Percentiles rank a stretch among this genome's conserved stretches.
Conservation (phyloP, 1,139 yeast species). For the Kodamaea arcana region DNA sequence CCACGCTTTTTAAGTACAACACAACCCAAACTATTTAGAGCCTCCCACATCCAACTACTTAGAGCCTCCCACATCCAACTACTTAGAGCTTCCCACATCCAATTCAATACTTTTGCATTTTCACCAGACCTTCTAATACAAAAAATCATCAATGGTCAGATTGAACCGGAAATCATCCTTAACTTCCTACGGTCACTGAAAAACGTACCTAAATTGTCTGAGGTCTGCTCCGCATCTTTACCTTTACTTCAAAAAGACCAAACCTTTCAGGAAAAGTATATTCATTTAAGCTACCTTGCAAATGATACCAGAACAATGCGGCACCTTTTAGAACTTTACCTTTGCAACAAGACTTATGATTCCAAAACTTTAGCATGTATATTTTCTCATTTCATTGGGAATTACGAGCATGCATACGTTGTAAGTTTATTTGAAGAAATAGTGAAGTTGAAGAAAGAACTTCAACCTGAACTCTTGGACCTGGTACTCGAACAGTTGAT, state of each 20-base stretch:
- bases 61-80: too few species aligned
- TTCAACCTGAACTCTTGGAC: conserved; percentile 26
- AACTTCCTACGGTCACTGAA: not conserved
- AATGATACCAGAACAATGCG: conserved; percentile 10
- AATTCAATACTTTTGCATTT: too few species aligned
- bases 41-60: too few species aligned
- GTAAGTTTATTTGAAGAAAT: conserved; percentile 22
- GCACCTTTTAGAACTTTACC: conserved; percentile 16
- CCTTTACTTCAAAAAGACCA: conserved; percentile 2
- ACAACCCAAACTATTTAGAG: too few species aligned
- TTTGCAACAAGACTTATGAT: conserved; percentile 16
- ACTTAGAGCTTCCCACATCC: too few species aligned
- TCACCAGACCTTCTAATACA: too few species aligned
- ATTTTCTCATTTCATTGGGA: conserved; percentile 27
- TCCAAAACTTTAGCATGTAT: conserved; percentile 27
- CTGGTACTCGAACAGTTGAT: conserved; percentile 23
- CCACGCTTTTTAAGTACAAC: too few species aligned
- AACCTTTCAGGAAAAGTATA: conserved; percentile 21
- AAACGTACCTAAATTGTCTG: not conserved
- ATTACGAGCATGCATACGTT: conserved; percentile 32
- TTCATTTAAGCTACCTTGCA: conserved; percentile 29
- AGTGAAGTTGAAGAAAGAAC: conserved; percentile 15
- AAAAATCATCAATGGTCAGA: not conserved
- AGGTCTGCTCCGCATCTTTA: not conserved
- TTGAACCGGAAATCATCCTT: not conserved